Percentiles rank a stretch among this genome's conserved stretches.
phyloP scores from a whole-genome alignment of 257 asterid genomes.

The Solanum arcanum region DNA sequence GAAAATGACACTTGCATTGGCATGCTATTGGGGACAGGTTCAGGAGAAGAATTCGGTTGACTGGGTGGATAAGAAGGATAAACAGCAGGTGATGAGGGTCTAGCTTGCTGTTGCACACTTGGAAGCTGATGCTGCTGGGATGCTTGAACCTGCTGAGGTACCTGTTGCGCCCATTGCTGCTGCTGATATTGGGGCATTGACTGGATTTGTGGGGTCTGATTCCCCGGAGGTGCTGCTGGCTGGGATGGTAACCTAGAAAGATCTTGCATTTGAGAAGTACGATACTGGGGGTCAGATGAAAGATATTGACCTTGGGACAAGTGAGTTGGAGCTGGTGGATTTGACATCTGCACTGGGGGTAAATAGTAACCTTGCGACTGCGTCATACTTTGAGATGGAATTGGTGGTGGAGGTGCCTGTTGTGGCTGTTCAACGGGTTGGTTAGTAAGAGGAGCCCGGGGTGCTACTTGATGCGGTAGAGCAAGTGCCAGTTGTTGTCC shows the following conservation, averaged over 20 bases:
- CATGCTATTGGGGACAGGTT: conserved; percentile 46
- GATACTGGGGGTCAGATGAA: conserved; percentile 31
- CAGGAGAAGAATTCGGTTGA: conserved; percentile 56
- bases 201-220: conserved; percentile 48
- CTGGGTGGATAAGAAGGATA: conserved; percentile 43
- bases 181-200: conserved; percentile 48
- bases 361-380: conserved; percentile 46
- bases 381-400: conserved; percentile 46
- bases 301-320: conserved; percentile 52
- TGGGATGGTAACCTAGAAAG: conserved; percentile 36
- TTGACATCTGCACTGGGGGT: conserved; percentile 44
- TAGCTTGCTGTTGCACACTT: conserved; percentile 47
- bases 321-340: conserved; percentile 23
- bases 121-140: conserved; percentile 1
- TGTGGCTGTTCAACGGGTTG: conserved; percentile 43
- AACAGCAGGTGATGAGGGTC: conserved; percentile 56
- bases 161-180: conserved; percentile 75
- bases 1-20: conserved; percentile 53
- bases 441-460: conserved; percentile 32
- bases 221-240: conserved; percentile 46
- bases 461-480: conserved; percentile 65
- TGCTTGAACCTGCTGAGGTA: conserved; percentile 29
- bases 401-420: conserved; percentile 46
- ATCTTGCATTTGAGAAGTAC: conserved; percentile 47
- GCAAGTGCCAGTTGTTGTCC: conserved; percentile 82